Evolutionary conservation across 2,329 filamentous ascomycete genomes (phyloP), one percentile per base, ranked within the genome.

Genomic region (Thelonectria discophora): DNA sequence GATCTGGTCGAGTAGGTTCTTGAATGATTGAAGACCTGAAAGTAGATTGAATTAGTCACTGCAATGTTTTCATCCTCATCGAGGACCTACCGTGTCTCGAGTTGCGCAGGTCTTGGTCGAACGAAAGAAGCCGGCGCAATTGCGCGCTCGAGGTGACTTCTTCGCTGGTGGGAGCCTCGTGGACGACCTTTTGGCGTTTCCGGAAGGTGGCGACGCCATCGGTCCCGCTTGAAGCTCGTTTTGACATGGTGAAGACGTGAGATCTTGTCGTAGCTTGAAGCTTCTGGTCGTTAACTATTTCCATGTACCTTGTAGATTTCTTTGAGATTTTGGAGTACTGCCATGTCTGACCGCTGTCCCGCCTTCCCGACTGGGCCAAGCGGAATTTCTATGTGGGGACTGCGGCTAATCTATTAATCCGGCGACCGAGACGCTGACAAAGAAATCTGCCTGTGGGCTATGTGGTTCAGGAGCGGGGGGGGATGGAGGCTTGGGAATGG

Each of bases 1-100:
- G 65, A 92, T 84, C 40, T 84, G 80, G 71, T 94, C 90, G 63
- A 94, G 86, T 46, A 94, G 87, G 8, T 81, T 77, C 73, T 92
- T 92, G 79, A 92, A 86, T 0, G 88, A 88, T 69, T 88, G 86
- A 11, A 92, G 82, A 18, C 87, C 88, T 90, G 50, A 2, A 39
- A 0, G 11, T 43, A 37, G 45, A 51, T 61, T 11, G 39, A 46
- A 11, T 61, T 58, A 58, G 52, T 6, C n/a, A 12, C 11, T 5
- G 13, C n/a, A 2, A 30, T 43, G 11, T 21, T 30, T 15, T 43
- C 9, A 40, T 7, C 20, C 7, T 47, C 48, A 18, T 6, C 13
- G 17, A 21, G 15, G 49, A 73, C 78, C 50, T 77, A 86, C 85
- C 89, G 77, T 90, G 90, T 74, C 90, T 86, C 71, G 89, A 83